Conservation (phyloP, 2,329 filamentous ascomycete genomes). For the Calonectria ilicicola region DNA sequence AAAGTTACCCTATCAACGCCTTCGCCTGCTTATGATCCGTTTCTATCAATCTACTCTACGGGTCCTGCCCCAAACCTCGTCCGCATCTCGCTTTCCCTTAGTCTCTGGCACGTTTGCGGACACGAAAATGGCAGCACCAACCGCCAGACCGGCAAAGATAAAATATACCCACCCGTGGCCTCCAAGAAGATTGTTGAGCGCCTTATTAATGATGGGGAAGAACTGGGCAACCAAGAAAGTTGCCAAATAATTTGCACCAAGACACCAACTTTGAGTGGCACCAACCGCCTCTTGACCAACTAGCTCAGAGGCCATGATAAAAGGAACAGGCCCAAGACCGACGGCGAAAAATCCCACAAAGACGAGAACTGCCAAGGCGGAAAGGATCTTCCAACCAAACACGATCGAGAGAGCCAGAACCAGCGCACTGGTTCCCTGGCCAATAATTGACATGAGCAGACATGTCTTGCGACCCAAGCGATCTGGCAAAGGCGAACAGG, state of each 20-base stretch:
- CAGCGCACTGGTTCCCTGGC: slow-evolving; percentile 85
- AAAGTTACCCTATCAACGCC: slow-evolving; percentile 18
- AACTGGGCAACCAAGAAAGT: slow-evolving; percentile 96
- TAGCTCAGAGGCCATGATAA: slow-evolving; percentile 91
- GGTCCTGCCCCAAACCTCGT: slow-evolving; percentile 90
- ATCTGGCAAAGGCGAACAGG: slow-evolving; percentile 87
- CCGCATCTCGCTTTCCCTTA: slow-evolving; percentile 82
- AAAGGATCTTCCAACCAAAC: slow-evolving; percentile 77
- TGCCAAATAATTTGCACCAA: slow-evolving; percentile 89
- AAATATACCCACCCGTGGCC: slow-evolving; percentile 89
- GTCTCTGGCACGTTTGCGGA: slow-evolving; percentile 85
- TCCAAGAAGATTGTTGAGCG: slow-evolving; percentile 72
- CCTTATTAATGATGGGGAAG: slow-evolving; percentile 87
- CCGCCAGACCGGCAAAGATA: slow-evolving; percentile 84
- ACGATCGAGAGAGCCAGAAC: slow-evolving; percentile 85
- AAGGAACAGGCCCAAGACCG: slow-evolving; percentile 92
- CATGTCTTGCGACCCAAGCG: slow-evolving; percentile 89
- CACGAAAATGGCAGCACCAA: slow-evolving; percentile 78
- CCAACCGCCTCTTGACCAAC: slow-evolving; percentile 92
- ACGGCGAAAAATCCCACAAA: slow-evolving; percentile 94
- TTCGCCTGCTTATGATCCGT: not conserved
- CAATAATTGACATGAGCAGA: slow-evolving; percentile 83
- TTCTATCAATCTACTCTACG: slow-evolving; percentile 61
- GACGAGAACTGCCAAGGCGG: slow-evolving; percentile 82
- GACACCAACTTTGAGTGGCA: slow-evolving; percentile 87